phyloP scores from a whole-genome alignment of 2,329 filamentous ascomycete species.

The Pseudovirgaria hyperparasitica region DNA sequence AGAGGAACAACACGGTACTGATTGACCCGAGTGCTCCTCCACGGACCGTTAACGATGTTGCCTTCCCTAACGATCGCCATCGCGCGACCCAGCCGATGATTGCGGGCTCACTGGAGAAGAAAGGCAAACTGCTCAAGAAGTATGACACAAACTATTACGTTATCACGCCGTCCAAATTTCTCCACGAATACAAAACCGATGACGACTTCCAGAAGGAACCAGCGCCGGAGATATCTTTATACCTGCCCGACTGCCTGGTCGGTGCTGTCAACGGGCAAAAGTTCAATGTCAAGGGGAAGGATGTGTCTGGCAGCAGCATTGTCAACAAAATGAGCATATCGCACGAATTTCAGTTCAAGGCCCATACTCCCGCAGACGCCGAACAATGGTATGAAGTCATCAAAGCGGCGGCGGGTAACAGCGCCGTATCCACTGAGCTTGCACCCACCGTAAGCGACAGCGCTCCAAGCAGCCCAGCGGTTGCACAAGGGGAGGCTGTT shows the following conservation, averaged over 20 bases:
- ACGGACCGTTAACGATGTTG: conserved; percentile 59
- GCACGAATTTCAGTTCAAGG: conserved; percentile 78
- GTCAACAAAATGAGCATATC: conserved; percentile 68
- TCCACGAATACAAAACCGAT: conserved; percentile 94
- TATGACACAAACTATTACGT: conserved; percentile 81
- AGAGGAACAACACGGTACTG: conserved; percentile 57
- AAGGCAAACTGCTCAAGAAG: conserved; percentile 74
- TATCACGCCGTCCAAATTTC: conserved; percentile 71
- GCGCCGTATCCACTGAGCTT: too few species aligned
- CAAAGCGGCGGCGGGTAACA: conserved; percentile 41
- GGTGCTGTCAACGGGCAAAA: conserved; percentile 63
- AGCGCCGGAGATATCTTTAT: conserved; percentile 75
- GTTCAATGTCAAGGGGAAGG: conserved; percentile 93
- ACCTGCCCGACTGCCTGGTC: conserved; percentile 78
- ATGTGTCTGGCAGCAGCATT: conserved; percentile 63
- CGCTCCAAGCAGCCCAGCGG: conserved; percentile 21
- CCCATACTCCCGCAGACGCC: conserved; percentile 66
- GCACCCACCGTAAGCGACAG: too few species aligned
- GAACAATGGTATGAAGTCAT: conserved; percentile 77
- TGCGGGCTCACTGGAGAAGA: conserved; percentile 79
- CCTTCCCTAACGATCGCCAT: conserved; percentile 85
- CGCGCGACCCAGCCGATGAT: conserved; percentile 67
- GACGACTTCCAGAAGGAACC: conserved; percentile 64
- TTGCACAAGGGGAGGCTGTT: conserved; percentile 6
- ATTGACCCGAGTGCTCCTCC: conserved; percentile 66